A percentile compares a stretch with the other conserved stretches of the same genome.
These are phyloP conservation scores for Rutstroemia sp. DNA, from an alignment of 2,329 filamentous ascomycete genomes.

Conservation along the genomic window DNA sequence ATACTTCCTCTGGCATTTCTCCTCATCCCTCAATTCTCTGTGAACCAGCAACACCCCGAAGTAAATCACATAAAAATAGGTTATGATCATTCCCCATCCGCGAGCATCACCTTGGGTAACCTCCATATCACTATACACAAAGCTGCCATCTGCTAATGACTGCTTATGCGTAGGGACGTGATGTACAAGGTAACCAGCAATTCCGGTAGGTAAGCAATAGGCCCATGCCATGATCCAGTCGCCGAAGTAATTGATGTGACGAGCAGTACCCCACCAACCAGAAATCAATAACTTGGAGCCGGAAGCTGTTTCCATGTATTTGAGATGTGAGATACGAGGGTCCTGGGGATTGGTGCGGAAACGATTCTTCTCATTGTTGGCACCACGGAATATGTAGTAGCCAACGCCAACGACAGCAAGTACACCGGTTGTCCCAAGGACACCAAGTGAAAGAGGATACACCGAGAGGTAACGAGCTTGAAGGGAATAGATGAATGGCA, in stretches of 20 bases:
- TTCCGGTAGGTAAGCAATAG: constrained; percentile 77
- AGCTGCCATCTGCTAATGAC: constrained; percentile 42
- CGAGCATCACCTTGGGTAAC: constrained; percentile 65
- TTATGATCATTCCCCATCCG: constrained; percentile 81
- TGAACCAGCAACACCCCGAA: constrained; percentile 83
- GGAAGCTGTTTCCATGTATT: constrained; percentile 76
- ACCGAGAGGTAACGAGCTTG: constrained; percentile 79
- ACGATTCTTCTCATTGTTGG: constrained; percentile 90
- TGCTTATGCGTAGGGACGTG: constrained; percentile 44
- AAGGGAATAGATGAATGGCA: constrained; percentile 81
- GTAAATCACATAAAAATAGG: constrained; percentile 92
- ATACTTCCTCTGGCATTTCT: constrained; percentile 87
- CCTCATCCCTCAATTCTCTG: constrained; percentile 79
- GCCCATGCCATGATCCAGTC: constrained; percentile 94
- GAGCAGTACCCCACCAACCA: constrained; percentile 88
- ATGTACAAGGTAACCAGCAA: constrained; percentile 72
- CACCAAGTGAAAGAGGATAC: constrained; percentile 73
- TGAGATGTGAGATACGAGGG: constrained; percentile 69
- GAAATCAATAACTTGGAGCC: constrained; percentile 76
- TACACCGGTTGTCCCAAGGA: constrained; percentile 55
- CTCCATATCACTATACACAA: constrained; percentile 47
- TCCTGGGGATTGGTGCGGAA: constrained; percentile 86
- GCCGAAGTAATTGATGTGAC: constrained; percentile 93
- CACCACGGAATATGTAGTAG: constrained; percentile 89
- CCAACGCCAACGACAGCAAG: constrained; percentile 61